Evolutionary conservation across 2,329 filamentous ascomycete species (phyloP), one percentile per base, ranked within the genome.

Genomic region (Penicillium freii): DNA sequence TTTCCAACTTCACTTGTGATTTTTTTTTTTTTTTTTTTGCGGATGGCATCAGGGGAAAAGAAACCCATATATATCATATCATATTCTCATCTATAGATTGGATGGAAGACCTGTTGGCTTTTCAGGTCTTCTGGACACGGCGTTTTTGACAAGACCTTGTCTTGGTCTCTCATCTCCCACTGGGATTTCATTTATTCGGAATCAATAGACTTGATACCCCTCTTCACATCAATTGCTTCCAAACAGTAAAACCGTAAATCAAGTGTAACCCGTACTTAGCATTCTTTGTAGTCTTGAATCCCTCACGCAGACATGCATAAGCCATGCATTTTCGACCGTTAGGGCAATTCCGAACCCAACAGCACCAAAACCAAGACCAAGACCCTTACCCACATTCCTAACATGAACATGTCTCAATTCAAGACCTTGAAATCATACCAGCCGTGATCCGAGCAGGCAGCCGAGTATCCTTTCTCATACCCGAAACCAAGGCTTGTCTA

Each of bases 171-270:
- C 21, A 29, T 38, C 7, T 33, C 31, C 43, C 19, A 47, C 27
- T 42, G 42, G 21, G 54, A 54, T 54, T 51, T 55, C 36, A 45
- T 49, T 48, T 33, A n/a, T 44, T 51, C 39, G 51, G 42, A 56
- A 62, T 61, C 54, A 62, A 67, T 65, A 67, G 65, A 67, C 57
- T 67, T 65, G 63, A 63, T 67, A 64, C 59, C 69, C 73, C 27
- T 46, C 34, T 19, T 52, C n/a, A 21, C 17, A 39, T 49, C 17
- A 6, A 40, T 36, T 44, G 4, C 23, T 36, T 31, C 11, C 2
- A 10, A 34, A 21, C 29, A 34, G n/a, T 47, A 33, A 23, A 42
- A 5, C 7, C 19, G 19, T 33, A 33, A 21, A 33, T 9, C n/a
- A 10, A 44, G 23, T 6, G 10, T 11, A n/a, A n/a, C 6, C 8